Conservation (phyloP, 1,139 yeast genomes). For the Suhomyces panamericanus region DNA sequence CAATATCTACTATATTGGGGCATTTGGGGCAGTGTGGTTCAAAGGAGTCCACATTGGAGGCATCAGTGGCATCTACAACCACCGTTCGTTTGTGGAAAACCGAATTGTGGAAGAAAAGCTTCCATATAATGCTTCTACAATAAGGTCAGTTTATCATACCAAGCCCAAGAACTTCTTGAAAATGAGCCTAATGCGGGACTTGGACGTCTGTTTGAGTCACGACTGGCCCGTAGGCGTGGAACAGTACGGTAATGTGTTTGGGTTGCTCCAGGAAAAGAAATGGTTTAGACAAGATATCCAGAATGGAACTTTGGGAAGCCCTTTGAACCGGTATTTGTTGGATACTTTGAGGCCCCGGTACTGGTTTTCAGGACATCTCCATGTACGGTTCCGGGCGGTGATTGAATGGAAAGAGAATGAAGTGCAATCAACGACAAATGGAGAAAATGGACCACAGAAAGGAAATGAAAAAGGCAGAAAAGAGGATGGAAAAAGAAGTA, state of each 20-base stretch:
- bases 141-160: conserved; percentile 72
- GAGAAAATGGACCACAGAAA: background rate
- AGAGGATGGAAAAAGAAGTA: conserved; percentile 12
- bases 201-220: conserved; percentile 69
- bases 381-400: conserved; percentile 66
- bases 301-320: conserved; percentile 68
- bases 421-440: background rate
- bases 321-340: conserved; percentile 62
- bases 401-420: conserved; percentile 18
- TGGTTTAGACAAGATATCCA: conserved; percentile 66
- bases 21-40: conserved; percentile 70
- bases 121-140: conserved; percentile 49
- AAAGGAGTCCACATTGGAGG: conserved; percentile 79
- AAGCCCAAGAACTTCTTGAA: conserved; percentile 64
- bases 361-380: conserved; percentile 93
- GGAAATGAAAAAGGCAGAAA: conserved; percentile 7
- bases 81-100: conserved; percentile 29
- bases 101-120: conserved; percentile 32
- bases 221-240: conserved; percentile 94
- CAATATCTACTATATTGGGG: conserved; percentile 85
- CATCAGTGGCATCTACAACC: conserved; percentile 78
- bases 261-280: conserved; percentile 59
- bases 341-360: conserved; percentile 55
- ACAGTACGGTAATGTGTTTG: conserved; percentile 55
- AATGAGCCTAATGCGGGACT: conserved; percentile 37